Evolutionary conservation across 495 filamentous ascomycete species (phyloP).

Genomic region (Podospora anserina): DNA sequence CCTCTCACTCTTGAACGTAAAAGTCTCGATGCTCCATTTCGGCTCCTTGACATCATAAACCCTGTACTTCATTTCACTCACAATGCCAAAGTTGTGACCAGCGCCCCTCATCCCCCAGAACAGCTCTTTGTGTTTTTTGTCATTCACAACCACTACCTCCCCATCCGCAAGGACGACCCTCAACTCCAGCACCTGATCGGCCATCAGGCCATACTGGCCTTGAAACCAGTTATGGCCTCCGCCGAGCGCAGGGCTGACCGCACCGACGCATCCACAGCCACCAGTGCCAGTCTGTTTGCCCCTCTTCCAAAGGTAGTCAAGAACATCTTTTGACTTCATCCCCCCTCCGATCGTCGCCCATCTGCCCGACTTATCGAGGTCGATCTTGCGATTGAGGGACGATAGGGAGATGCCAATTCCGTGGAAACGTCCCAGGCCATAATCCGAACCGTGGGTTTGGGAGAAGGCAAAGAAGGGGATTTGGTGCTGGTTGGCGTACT

Average conservation of each 20-base stretch:
- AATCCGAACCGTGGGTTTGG: slow-evolving; percentile 44
- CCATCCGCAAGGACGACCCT: slow-evolving; percentile 57
- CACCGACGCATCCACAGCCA: slow-evolving; percentile 51
- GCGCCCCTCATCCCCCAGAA: slow-evolving; percentile 58
- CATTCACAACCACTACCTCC: slow-evolving; percentile 31
- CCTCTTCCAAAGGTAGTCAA: slow-evolving; percentile 29
- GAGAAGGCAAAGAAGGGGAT: slow-evolving; percentile 51
- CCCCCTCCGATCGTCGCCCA: slow-evolving; percentile 53
- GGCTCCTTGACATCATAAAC: slow-evolving; percentile 45
- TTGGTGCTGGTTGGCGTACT: slow-evolving; percentile 42
- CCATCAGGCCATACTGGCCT: slow-evolving; percentile 55
- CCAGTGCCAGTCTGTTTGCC: slow-evolving; percentile 49
- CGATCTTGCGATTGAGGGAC: slow-evolving; percentile 39
- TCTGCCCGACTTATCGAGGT: slow-evolving; percentile 40
- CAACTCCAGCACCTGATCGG: slow-evolving; percentile 53
- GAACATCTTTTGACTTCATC: slow-evolving; percentile 29
- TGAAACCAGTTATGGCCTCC: slow-evolving; percentile 59
- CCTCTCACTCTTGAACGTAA: slow-evolving; percentile 46
- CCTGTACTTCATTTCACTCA: slow-evolving; percentile 46
- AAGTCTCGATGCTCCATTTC: slow-evolving; percentile 40
- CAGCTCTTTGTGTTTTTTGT: slow-evolving; percentile 42
- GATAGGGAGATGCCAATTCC: slow-evolving; percentile 49
- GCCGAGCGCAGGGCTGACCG: slow-evolving; percentile 53
- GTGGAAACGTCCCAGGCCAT: slow-evolving; percentile 38
- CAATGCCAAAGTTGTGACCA: slow-evolving; percentile 62